Conservation (phyloP, 306 rosid species). For the Prunus mira region DNA sequence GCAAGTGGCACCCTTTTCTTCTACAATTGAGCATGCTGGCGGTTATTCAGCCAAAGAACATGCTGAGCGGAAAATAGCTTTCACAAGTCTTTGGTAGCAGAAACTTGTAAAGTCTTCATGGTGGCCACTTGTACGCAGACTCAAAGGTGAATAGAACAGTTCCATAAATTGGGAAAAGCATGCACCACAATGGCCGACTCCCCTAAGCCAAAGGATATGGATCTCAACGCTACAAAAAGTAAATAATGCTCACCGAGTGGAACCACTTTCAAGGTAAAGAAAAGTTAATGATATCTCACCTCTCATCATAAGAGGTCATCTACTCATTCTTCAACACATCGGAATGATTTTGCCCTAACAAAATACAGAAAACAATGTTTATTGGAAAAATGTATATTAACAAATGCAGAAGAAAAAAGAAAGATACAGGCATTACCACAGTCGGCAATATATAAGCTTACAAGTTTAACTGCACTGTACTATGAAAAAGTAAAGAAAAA, state of each 20-base stretch:
- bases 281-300: constrained; percentile 30
- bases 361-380: constrained; percentile 18
- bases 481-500: neutral
- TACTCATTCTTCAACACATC: constrained; percentile 44
- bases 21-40: neutral
- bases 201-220: neutral
- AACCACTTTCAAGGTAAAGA: neutral
- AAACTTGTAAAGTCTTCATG: neutral
- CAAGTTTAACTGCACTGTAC: neutral
- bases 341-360: constrained; percentile 56
- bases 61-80: neutral
- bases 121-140: neutral
- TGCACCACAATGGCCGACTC: neutral
- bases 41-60: neutral
- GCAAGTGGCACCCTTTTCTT: constrained; percentile 1
- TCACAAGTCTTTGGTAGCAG: neutral
- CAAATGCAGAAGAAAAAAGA: neutral
- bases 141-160: neutral
- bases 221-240: neutral
- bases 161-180: neutral
- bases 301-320: constrained; percentile 20
- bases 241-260: neutral
- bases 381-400: constrained; percentile 5
- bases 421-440: neutral
- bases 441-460: neutral